These are phyloP conservation scores for Acanthamoeba healyi DNA, from an alignment of 208 protist genomes.

Conservation along the genomic window DNA sequence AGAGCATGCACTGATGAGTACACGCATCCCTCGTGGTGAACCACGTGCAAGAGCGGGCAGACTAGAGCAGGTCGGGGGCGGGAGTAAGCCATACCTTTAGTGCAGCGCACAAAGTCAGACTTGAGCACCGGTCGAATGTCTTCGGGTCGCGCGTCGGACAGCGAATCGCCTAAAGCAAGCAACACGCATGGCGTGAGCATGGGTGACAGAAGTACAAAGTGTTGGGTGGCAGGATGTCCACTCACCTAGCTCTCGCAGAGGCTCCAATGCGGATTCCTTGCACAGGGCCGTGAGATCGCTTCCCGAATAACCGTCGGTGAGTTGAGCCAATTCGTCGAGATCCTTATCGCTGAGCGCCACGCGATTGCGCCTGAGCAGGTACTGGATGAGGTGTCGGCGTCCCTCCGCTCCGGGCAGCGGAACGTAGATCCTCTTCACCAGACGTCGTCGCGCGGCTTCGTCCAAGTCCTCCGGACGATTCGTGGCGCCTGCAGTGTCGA, in stretches of 20 bases:
- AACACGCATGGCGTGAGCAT: neutral
- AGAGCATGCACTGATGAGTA: no score
- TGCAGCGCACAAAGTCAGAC: constrained; percentile 26
- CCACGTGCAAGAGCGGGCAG: no score
- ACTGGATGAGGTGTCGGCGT: constrained; percentile 83
- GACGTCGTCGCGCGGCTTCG: constrained; percentile 93
- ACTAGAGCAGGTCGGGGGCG: no score
- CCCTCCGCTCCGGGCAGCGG: constrained; percentile 91
- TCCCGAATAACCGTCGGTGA: constrained; percentile 85
- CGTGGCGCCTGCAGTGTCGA: constrained; percentile 61
- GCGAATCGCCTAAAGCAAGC: neutral
- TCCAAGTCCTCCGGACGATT: constrained; percentile 95
- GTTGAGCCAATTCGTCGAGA: neutral
- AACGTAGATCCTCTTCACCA: constrained; percentile 96
- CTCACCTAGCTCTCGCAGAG: constrained; percentile 84
- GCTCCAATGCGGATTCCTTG: constrained; percentile 91
- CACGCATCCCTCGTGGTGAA: no score
- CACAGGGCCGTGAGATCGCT: constrained; percentile 90
- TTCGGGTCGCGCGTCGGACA: constrained; percentile 75
- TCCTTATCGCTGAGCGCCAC: constrained; percentile 75
- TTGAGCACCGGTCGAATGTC: constrained; percentile 72
- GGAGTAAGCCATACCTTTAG: neutral
- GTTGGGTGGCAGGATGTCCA: neutral
- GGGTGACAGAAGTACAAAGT: neutral
- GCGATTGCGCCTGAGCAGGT: constrained; percentile 80